These are phyloP conservation scores for Neofusicoccum sp. DNA, from an alignment of 2,329 filamentous ascomycete genomes.

Conservation along the genomic window DNA sequence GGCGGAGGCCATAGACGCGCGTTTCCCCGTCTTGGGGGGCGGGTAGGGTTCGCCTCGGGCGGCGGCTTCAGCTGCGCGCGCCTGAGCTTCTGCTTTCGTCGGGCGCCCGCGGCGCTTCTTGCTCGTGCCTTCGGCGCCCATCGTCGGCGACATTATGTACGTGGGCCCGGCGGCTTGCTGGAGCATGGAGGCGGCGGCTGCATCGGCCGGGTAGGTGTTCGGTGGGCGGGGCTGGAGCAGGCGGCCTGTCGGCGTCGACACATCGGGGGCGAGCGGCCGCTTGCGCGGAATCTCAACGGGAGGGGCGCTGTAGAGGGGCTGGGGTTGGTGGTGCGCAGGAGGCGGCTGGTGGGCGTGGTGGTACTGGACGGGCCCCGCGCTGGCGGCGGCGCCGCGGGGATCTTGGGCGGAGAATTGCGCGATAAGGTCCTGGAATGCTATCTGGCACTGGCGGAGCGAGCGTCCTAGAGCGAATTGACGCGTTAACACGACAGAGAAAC, in stretches of 20 bases:
- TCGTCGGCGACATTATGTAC: constrained; percentile 28
- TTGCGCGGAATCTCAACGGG: constrained; percentile 37
- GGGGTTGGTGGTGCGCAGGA: constrained; percentile 25
- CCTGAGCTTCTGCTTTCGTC: constrained; percentile 47
- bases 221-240: constrained; percentile 47
- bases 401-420: constrained; percentile 25
- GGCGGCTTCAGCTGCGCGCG: constrained; percentile 42
- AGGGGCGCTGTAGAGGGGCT: constrained; percentile 26
- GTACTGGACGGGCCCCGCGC: constrained; percentile 18
- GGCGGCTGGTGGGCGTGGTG: constrained; percentile 23
- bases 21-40: constrained; percentile 32
- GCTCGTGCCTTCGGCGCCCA: constrained; percentile 34
- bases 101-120: constrained; percentile 50
- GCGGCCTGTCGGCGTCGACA: constrained; percentile 36
- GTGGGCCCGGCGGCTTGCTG: constrained; percentile 26
- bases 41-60: constrained; percentile 40
- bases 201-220: constrained; percentile 34
- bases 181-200: constrained; percentile 22
- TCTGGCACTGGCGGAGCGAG: constrained; percentile 37
- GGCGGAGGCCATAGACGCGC: constrained; percentile 23
- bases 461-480: constrained; percentile 28
- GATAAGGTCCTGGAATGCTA: constrained; percentile 33
- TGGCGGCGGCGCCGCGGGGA: constrained; percentile 9
- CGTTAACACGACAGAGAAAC: not conserved
- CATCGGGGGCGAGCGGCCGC: constrained; percentile 33